phyloP scores from a whole-genome alignment of 768 basidiomycete species.

The Bullera alba region DNA sequence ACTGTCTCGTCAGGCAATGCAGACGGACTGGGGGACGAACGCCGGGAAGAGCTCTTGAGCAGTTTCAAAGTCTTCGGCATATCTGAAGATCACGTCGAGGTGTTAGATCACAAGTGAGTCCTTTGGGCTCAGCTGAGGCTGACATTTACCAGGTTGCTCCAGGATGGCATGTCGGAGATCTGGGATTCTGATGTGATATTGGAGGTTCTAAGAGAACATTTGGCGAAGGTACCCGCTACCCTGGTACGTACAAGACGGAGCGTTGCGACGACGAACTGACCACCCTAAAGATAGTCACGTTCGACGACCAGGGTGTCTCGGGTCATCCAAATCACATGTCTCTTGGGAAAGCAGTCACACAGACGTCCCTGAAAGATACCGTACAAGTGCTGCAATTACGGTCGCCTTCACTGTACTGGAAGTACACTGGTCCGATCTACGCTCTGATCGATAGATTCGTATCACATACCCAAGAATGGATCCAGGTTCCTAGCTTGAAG shows the following conservation, averaged over 20 bases:
- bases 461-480: no score
- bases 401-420: constrained; percentile 49
- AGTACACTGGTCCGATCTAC: constrained; percentile 54
- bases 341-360: not conserved
- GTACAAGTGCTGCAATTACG: not conserved
- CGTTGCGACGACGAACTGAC: no score
- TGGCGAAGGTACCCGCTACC: constrained; percentile 1
- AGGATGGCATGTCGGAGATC: constrained; percentile 62
- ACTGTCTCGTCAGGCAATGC: constrained; percentile 54
- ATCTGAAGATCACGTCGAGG: constrained; percentile 52
- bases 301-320: not conserved
- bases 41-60: constrained; percentile 56
- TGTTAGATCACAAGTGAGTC: constrained; percentile 67
- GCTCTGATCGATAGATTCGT: no score
- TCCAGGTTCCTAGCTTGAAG: no score
- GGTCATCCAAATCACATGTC: not conserved
- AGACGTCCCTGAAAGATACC: not conserved
- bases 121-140: not conserved
- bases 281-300: constrained; percentile 1
- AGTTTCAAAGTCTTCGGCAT: constrained; percentile 69
- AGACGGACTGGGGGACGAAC: constrained; percentile 61
- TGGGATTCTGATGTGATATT: constrained; percentile 2
- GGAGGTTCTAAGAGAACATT: not conserved
- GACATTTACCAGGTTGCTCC: constrained; percentile 52
- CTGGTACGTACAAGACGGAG: constrained; percentile 4